These are phyloP conservation scores for Colletotrichum brevisporum DNA, from an alignment of 2,329 filamentous ascomycete genomes.

Conservation along the genomic window DNA sequence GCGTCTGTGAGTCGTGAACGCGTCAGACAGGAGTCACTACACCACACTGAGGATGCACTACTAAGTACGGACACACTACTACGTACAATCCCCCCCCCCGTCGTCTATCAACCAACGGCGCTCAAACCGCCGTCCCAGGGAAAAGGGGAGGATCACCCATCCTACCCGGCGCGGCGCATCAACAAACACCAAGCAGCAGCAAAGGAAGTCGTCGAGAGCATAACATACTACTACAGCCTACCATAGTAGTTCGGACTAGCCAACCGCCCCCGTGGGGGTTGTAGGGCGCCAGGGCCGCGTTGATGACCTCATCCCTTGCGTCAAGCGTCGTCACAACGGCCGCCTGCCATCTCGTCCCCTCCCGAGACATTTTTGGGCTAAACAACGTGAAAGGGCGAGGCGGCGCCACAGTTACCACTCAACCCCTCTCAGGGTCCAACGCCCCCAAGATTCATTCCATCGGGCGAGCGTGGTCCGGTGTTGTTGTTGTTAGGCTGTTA, in stretches of 20 bases:
- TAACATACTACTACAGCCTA: too few relatives aligned
- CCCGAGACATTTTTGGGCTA: slow-evolving; percentile 25
- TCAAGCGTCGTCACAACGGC: slow-evolving; percentile 32
- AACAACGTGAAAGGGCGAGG: slow-evolving; percentile 18
- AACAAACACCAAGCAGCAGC: slow-evolving; percentile 1
- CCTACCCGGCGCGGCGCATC: slow-evolving; percentile 4
- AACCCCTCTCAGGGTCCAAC: slow-evolving; percentile 21
- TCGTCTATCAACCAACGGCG: slow-evolving; percentile 1
- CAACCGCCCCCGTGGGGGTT: too few relatives aligned
- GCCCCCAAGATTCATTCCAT: slow-evolving; percentile 1
- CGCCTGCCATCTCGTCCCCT: slow-evolving; percentile 14
- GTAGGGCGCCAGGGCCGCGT: slow-evolving; percentile 8
- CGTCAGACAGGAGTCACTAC: slow-evolving; percentile 9
- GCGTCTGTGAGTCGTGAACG: slow-evolving; percentile 6
- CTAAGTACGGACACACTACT: neutral
- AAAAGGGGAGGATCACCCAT: neutral
- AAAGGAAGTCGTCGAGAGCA: neutral
- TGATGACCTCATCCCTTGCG: slow-evolving; percentile 35
- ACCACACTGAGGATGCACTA: too few relatives aligned
- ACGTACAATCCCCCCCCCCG: neutral
- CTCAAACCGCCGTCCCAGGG: slow-evolving; percentile 27
- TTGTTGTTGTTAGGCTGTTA: too few relatives aligned
- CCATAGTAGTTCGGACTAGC: too few relatives aligned
- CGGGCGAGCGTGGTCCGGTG: neutral
- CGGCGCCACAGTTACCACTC: neutral